Percentiles rank a stretch among this genome's conserved stretches.
Evolutionary conservation across 139 green algal genomes (phyloP).

Genomic region (Picochlorum sp.): DNA sequence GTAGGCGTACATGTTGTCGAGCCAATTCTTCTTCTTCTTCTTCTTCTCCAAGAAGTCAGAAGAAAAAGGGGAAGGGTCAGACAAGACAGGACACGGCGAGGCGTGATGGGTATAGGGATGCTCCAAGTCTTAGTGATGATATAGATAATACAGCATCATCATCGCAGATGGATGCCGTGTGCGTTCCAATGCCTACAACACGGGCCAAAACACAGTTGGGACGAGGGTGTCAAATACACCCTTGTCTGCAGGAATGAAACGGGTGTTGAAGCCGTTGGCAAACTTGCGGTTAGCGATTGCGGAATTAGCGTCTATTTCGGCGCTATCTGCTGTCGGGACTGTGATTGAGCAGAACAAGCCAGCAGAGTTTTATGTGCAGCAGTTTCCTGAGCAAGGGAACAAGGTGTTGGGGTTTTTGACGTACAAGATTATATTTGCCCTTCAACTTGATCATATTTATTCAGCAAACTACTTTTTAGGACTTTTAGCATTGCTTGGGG

Average conservation of each 20-base stretch:
- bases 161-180: not conserved
- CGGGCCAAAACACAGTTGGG: not conserved
- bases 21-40: no score
- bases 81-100: no score
- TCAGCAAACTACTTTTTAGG: slow-evolving; percentile 78
- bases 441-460: slow-evolving; percentile 88
- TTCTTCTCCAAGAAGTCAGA: no score
- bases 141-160: not conserved
- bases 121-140: no score
- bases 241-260: slow-evolving; percentile 23
- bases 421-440: slow-evolving; percentile 49
- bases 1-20: no score
- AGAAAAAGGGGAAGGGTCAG: no score
- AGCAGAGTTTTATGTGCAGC: slow-evolving; percentile 60
- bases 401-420: slow-evolving; percentile 77
- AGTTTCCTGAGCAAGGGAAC: slow-evolving; percentile 34
- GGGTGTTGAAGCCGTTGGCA: slow-evolving; percentile 51
- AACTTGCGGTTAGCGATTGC: slow-evolving; percentile 79
- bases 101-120: no score
- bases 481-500: slow-evolving; percentile 69
- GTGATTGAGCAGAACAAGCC: slow-evolving; percentile 86
- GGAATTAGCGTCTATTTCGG: slow-evolving; percentile 74
- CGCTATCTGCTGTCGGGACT: slow-evolving; percentile 79
- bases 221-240: slow-evolving; percentile 5
- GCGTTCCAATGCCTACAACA: not conserved